A percentile compares a stretch with the other conserved stretches of the same genome.
phyloP scores from a whole-genome alignment of 495 filamentous ascomycete species.

The Tuber magnatum region DNA sequence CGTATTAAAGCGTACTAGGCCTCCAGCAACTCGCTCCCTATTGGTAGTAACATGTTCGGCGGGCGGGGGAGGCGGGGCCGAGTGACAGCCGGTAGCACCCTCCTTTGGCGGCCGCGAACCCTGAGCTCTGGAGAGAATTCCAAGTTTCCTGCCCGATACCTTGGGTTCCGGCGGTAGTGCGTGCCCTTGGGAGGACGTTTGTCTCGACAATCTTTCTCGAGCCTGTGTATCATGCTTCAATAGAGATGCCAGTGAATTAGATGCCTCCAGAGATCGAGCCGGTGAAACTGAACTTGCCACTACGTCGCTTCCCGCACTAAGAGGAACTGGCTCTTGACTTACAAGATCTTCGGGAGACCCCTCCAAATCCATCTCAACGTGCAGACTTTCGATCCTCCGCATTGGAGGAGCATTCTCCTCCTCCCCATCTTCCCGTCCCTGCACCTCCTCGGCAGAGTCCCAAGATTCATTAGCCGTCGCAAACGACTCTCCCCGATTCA shows the following conservation, averaged over 20 bases:
- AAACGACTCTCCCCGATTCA: conserved; percentile 36
- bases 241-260: conserved; percentile 40
- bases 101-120: conserved; percentile 11
- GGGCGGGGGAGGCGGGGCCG: not conserved
- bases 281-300: conserved; percentile 31
- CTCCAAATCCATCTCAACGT: conserved; percentile 19
- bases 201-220: conserved; percentile 17
- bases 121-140: not conserved
- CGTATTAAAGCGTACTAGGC: conserved; percentile 41
- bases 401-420: not conserved
- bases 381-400: conserved; percentile 20
- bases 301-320: conserved; percentile 23
- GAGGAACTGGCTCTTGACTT: conserved; percentile 28
- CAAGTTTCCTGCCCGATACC: not conserved
- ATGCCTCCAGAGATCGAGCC: conserved; percentile 30
- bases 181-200: not conserved
- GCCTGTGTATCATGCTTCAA: conserved; percentile 36
- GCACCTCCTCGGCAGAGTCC: conserved; percentile 22
- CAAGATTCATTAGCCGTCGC: conserved; percentile 37
- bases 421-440: conserved; percentile 12
- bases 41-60: conserved; percentile 27
- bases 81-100: not conserved
- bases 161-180: not conserved
- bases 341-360: conserved; percentile 17
- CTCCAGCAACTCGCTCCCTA: conserved; percentile 31